phyloP scores from a whole-genome alignment of 306 rosid species.

The Fragaria nilgerrensis region DNA sequence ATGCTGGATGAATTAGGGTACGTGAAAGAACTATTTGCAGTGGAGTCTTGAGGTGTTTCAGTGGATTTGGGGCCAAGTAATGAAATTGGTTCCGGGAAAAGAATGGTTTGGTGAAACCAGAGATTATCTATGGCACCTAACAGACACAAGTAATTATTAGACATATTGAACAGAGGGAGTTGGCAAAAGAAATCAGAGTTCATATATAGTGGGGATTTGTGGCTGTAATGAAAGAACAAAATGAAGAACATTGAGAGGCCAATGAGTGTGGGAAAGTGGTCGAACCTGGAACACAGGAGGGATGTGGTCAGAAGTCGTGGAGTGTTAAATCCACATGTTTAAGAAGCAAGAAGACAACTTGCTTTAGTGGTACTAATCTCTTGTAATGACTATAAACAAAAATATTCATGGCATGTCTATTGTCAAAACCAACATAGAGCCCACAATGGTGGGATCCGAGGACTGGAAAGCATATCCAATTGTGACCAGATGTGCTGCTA shows the following conservation, averaged over 20 bases:
- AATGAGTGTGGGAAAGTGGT: conserved; percentile 28
- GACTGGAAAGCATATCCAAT: background rate
- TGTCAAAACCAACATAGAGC: background rate
- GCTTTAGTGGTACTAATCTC: background rate
- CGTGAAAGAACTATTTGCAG: conserved; percentile 31
- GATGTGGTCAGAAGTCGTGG: conserved; percentile 46
- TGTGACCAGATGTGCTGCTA: background rate
- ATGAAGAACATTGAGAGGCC: conserved; percentile 29
- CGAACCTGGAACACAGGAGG: conserved; percentile 38
- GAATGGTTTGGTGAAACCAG: conserved; percentile 74
- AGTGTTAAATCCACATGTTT: conserved; percentile 32
- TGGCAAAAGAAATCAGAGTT: conserved; percentile 18
- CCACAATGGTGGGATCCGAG: conserved; percentile 24
- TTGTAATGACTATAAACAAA: background rate
- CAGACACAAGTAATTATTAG: conserved; percentile 33
- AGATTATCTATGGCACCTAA: conserved; percentile 68
- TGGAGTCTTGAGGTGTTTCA: conserved; percentile 15
- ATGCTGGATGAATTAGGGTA: conserved; percentile 35
- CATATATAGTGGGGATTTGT: conserved; percentile 14
- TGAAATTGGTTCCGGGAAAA: conserved; percentile 46
- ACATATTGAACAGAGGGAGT: conserved; percentile 34
- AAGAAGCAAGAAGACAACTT: conserved; percentile 27
- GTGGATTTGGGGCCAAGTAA: conserved; percentile 21
- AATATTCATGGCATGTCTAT: background rate
- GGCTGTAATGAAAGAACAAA: conserved; percentile 29